These are phyloP conservation scores for Alternaria tenuissima DNA, from an alignment of 2,329 filamentous ascomycete genomes.

Conservation along the genomic window DNA sequence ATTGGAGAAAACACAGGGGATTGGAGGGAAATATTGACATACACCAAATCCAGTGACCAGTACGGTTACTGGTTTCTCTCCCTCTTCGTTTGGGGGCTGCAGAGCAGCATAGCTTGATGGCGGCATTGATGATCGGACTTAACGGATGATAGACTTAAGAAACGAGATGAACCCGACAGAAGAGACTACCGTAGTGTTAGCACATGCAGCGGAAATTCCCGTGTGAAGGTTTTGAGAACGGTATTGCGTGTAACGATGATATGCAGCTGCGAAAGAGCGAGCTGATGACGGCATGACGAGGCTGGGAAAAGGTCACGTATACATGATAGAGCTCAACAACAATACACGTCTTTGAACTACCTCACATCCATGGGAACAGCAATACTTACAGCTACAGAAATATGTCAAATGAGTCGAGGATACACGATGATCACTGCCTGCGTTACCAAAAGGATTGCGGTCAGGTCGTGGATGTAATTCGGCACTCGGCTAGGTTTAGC, in stretches of 20 bases:
- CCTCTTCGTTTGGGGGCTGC: constrained; percentile 40
- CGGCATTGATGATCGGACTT: constrained; percentile 23
- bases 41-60: constrained; percentile 50
- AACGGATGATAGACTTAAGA: neutral
- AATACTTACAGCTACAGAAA: neutral
- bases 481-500: constrained; percentile 7
- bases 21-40: constrained; percentile 12
- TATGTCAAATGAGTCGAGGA: neutral
- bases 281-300: constrained; percentile 1
- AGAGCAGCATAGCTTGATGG: constrained; percentile 31
- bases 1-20: neutral
- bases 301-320: neutral
- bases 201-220: neutral
- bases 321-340: no score
- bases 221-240: neutral
- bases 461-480: constrained; percentile 5
- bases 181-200: constrained; percentile 6
- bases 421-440: neutral
- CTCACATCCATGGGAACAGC: neutral
- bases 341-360: neutral
- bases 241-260: neutral
- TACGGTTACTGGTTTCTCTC: constrained; percentile 45
- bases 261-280: neutral
- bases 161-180: neutral
- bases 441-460: neutral